Percentiles rank a stretch among this genome's conserved stretches.
These are phyloP conservation scores for Rutstroemia sp. DNA, from an alignment of 2,329 filamentous ascomycete species.

Conservation along the genomic window DNA sequence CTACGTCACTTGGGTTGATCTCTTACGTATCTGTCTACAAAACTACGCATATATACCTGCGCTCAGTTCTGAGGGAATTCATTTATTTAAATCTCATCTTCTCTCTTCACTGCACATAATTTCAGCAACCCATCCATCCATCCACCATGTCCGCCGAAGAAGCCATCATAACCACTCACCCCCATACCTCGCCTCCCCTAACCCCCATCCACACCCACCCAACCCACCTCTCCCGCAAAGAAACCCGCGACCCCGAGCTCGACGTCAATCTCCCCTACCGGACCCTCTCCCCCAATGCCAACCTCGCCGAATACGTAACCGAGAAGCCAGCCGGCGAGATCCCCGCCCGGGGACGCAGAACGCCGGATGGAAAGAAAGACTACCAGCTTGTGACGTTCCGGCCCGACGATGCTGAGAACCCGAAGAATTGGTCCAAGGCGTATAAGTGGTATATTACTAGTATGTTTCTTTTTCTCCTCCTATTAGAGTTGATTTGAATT, in stretches of 20 bases:
- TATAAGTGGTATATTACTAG: slow-evolving; percentile 78
- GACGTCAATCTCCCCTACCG: slow-evolving; percentile 57
- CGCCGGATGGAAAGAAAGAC: neutral
- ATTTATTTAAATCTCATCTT: neutral
- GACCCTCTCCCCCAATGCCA: slow-evolving; percentile 51
- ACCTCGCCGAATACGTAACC: slow-evolving; percentile 59
- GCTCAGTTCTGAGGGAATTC: neutral
- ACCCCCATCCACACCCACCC: neutral
- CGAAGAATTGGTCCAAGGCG: slow-evolving; percentile 76
- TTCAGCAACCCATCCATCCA: neutral
- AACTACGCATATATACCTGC: no score
- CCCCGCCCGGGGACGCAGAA: neutral
- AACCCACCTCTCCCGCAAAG: slow-evolving; percentile 20
- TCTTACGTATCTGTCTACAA: no score
- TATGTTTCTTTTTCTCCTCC: neutral
- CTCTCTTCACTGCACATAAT: neutral
- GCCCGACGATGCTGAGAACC: slow-evolving; percentile 65
- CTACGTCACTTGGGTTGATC: no score
- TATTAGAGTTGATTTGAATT: neutral
- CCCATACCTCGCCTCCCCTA: neutral
- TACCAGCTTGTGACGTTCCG: slow-evolving; percentile 66
- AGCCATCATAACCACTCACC: neutral
- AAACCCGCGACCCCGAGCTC: slow-evolving; percentile 22
- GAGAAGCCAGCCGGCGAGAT: slow-evolving; percentile 58
- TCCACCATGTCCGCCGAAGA: neutral